Base-by-base conservation (phyloP, 2,329 filamentous ascomycete genomes). In the Lecanicillium sp. region DNA sequence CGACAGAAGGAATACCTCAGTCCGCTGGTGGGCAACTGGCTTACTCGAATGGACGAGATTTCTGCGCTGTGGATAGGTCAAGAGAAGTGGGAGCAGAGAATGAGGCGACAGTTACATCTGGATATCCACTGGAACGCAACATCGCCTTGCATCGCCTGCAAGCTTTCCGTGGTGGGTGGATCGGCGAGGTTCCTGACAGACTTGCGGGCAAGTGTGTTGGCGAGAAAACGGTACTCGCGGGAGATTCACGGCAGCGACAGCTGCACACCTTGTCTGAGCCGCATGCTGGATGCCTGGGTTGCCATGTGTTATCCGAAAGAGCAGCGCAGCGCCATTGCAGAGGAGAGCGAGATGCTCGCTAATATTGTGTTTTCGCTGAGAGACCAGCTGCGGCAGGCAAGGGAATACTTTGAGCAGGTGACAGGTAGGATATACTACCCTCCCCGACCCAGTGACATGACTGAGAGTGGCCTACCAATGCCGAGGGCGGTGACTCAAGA, bases 101-200 rank as follows among this genome's bases (percentile, higher is more conserved):
- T 37, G 28, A 11, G 17, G 11, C 9, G 33, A 2, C 7, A 18
- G 10, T 29, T 40, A 4, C 20, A n/a, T 12, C 14, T 36, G 4
- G 19, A 11, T 12, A 5, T 27, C 12, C 33, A 3, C 69, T 62
- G 44, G 53, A 56, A 1, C 54, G 60, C n/a, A 49, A 60, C 10
- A 53, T 68, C 4, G 58, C 12, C n/a, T 41, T 79, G 74, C 44
- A 67, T 74, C 47, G 73, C 71, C 2, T 79, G 74, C 44, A 66
- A 73, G 19, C 51, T 78, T 11, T 61, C 69, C 2, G 58, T 60
- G 3, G 49, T 79, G 1, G 72, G 72, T 3, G 66, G 65, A 0
- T 59, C 61, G 22, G 52, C 49, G 4, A 50, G 58, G 13, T 46
- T 65, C 2, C 52, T 79, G 3, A 50, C 57, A 5, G 70, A 73